Base-by-base conservation (phyloP, 306 rosid genomes). In the Quercus dentata region DNA sequence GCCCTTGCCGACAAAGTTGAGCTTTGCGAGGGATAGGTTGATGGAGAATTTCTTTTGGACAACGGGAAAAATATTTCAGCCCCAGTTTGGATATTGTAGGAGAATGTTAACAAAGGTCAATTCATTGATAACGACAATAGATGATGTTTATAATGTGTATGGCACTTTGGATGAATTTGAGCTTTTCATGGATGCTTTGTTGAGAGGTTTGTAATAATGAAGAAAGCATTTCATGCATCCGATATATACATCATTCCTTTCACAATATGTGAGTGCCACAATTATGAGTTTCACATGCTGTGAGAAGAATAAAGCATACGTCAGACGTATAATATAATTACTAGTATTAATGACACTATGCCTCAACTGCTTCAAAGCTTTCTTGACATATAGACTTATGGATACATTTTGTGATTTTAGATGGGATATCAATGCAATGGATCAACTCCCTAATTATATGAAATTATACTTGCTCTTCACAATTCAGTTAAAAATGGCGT, bases 11-110 rank as follows among this genome's bases (percentile, higher is more conserved):
- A 76, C 25, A 31, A 27, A 68, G 35, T 55, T 82, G 52, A 51
- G 70, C 14, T 82, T 82, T 82, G 81, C 73, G 1, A 76, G 85
- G 28, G 74, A 76, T 21, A 69, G 77, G 51, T 1, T 35, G 18
- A 23, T 71, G 68, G 81, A 71, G 21, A 35, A 15, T 30, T 78
- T 78, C 70, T 52, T 75, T 0, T 83, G 83, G 83, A 3, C 61
- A 0, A 58, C 55, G 3, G 80, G 71, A 4, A 1, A n/a, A 6
- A 55, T 6, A 31, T 76, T 63, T 63, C 62, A 51, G 52, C 20
- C 73, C 9, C 8, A 64, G n/a, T 76, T n/a, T 64, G 73, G 62
- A 49, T 51, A 64, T 30, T 28, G 28, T n/a, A 64, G 74, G n/a
- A 76, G 31, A 76, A 19, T 49, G 23, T 3, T 27, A 15, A 49